Conservation (phyloP, 1,284 basidiomycete species). For the Waitea zeae region DNA sequence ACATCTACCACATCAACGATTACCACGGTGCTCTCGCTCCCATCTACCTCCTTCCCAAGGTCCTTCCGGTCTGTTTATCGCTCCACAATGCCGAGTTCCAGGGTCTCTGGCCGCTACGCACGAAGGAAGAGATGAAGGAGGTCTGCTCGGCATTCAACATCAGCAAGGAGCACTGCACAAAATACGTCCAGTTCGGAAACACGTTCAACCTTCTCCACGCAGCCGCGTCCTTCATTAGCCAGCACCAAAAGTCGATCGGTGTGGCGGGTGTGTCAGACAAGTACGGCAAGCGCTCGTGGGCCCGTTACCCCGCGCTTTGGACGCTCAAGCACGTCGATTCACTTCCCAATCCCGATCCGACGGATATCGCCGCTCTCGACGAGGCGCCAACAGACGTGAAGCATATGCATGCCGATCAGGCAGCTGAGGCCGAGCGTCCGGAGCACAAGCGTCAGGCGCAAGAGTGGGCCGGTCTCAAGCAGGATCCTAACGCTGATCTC, state of each 20-base stretch:
- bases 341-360: slow-evolving; percentile 83
- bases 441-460: slow-evolving; percentile 83
- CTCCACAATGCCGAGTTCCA: slow-evolving; percentile 94
- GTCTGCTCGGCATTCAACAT: slow-evolving; percentile 94
- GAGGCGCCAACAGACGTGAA: slow-evolving; percentile 55
- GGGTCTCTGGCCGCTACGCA: slow-evolving; percentile 85
- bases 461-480: slow-evolving; percentile 84
- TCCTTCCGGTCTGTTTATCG: slow-evolving; percentile 80
- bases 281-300: slow-evolving; percentile 90
- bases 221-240: slow-evolving; percentile 79
- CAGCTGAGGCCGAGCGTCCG: slow-evolving; percentile 75
- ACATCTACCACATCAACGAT: slow-evolving; percentile 83
- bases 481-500: slow-evolving; percentile 75
- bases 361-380: slow-evolving; percentile 82
- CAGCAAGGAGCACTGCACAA: slow-evolving; percentile 85
- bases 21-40: slow-evolving; percentile 85
- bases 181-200: slow-evolving; percentile 94
- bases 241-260: slow-evolving; percentile 82
- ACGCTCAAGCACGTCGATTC: slow-evolving; percentile 90
- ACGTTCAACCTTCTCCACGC: slow-evolving; percentile 90
- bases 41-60: slow-evolving; percentile 79
- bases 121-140: slow-evolving; percentile 95
- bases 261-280: slow-evolving; percentile 94
- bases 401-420: slow-evolving; percentile 63
- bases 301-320: slow-evolving; percentile 87